phyloP scores from a whole-genome alignment of 2,329 filamentous ascomycete genomes.

The Waltergamsia citrina region DNA sequence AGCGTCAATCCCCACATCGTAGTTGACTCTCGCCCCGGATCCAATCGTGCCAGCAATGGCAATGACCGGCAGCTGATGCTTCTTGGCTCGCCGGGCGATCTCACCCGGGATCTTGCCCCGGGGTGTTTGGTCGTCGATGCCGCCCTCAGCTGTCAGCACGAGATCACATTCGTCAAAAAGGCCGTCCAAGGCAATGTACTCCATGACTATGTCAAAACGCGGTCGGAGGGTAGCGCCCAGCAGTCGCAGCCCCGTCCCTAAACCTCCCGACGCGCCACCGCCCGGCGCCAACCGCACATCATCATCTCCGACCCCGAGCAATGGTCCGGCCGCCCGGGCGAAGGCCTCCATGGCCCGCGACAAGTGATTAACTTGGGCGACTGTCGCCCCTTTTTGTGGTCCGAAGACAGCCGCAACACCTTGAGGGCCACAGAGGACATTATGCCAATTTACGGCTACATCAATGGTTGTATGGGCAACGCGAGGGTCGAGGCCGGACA shows the following conservation, averaged over 20 bases:
- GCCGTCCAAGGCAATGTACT: constrained; percentile 36
- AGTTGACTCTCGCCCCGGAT: constrained; percentile 19
- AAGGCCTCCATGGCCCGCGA: constrained; percentile 30
- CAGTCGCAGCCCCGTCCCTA: constrained; percentile 39
- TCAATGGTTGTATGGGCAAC: constrained; percentile 25
- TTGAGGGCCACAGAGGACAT: constrained; percentile 35
- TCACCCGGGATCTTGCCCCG: constrained; percentile 44
- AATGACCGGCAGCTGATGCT: constrained; percentile 32
- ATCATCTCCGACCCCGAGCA: constrained; percentile 23
- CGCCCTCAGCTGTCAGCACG: constrained; percentile 42
- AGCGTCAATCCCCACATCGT: constrained; percentile 21
- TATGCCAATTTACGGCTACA: constrained; percentile 41
- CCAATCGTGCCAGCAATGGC: constrained; percentile 27
- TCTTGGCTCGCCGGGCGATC: constrained; percentile 35
- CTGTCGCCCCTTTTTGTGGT: constrained; percentile 39
- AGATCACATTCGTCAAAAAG: constrained; percentile 38
- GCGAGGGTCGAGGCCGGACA: constrained; percentile 22
- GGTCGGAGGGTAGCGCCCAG: constrained; percentile 34
- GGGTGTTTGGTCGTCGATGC: constrained; percentile 40
- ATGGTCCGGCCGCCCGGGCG: constrained; percentile 21
- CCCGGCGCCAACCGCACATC: constrained; percentile 28
- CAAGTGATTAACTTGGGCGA: constrained; percentile 29
- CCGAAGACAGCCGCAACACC: constrained; percentile 41
- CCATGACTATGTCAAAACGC: constrained; percentile 37
- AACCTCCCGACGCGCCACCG: constrained; percentile 40